Evolutionary conservation across 1,139 yeast species (phyloP).

Genomic region (Sugiyamaella grinbergsii): DNA sequence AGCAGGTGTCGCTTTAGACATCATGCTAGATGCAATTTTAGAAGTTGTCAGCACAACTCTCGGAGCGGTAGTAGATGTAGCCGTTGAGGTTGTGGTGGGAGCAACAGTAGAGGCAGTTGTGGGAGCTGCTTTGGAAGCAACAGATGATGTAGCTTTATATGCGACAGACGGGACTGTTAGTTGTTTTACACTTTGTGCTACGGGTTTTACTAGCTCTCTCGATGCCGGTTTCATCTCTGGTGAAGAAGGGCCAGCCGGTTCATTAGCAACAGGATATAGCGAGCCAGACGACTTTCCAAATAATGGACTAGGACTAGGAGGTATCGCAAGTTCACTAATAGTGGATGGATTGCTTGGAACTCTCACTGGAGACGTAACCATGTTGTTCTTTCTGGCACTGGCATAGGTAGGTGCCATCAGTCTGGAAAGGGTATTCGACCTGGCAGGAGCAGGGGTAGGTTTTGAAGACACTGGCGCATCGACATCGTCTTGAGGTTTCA

Average conservation of each 20-base stretch:
- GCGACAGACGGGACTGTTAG: neutral
- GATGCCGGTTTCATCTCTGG: neutral
- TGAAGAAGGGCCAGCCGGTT: slow-evolving; percentile 1
- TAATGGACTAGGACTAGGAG: slow-evolving; percentile 5
- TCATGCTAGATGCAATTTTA: too few relatives aligned
- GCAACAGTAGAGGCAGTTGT: neutral
- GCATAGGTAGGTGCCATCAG: slow-evolving; percentile 45
- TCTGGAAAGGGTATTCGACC: slow-evolving; percentile 32
- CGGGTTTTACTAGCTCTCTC: neutral
- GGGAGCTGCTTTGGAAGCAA: neutral
- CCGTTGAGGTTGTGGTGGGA: neutral
- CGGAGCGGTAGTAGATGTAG: neutral
- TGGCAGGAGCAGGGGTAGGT: slow-evolving; percentile 9
- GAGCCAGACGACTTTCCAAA: neutral
- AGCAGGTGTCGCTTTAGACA: too few relatives aligned
- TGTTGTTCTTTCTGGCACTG: slow-evolving; percentile 35
- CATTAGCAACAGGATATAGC: neutral
- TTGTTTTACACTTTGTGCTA: neutral
- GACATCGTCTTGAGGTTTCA: neutral
- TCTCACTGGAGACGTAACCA: slow-evolving; percentile 14
- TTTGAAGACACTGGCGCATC: neutral
- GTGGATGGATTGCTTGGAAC: slow-evolving; percentile 3
- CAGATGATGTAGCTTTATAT: neutral
- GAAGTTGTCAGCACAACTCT: too few relatives aligned
- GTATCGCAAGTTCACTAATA: neutral